phyloP scores from a whole-genome alignment of 1,139 yeast genomes.

The Kurtzmaniella quercitrusa region DNA sequence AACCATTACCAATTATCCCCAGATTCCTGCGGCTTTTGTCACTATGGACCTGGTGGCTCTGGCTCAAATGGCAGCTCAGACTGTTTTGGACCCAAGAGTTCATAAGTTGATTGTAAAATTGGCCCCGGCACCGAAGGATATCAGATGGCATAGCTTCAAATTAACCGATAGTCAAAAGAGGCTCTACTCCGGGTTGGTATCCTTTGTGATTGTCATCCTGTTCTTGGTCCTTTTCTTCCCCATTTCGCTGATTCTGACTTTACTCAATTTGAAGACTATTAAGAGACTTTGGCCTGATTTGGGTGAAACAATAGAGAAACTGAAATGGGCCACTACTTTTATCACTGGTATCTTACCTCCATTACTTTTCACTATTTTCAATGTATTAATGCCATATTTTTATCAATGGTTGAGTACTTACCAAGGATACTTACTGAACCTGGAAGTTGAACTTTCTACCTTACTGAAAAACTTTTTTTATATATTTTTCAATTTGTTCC shows the following conservation, averaged over 20 bases:
- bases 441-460: slow-evolving; percentile 71
- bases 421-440: slow-evolving; percentile 71
- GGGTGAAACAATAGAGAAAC: slow-evolving; percentile 53
- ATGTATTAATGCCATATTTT: slow-evolving; percentile 63
- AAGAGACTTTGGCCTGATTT: slow-evolving; percentile 69
- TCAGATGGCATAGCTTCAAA: slow-evolving; percentile 71
- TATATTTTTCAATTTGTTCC: slow-evolving; percentile 70
- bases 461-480: slow-evolving; percentile 76
- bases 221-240: slow-evolving; percentile 65
- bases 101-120: slow-evolving; percentile 63
- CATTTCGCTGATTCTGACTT: slow-evolving; percentile 69
- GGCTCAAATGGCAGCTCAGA: slow-evolving; percentile 85
- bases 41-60: slow-evolving; percentile 84
- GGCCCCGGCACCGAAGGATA: slow-evolving; percentile 82
- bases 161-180: slow-evolving; percentile 53
- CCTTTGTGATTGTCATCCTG: slow-evolving; percentile 57
- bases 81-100: slow-evolving; percentile 73
- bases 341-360: slow-evolving; percentile 78
- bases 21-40: slow-evolving; percentile 67
- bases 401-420: slow-evolving; percentile 61
- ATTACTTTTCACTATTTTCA: slow-evolving; percentile 64
- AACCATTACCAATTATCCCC: slow-evolving; percentile 26
- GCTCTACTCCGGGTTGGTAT: slow-evolving; percentile 54
- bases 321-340: slow-evolving; percentile 66
- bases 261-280: slow-evolving; percentile 67